phyloP scores from a whole-genome alignment of 371 early-diverging fungal species.

The Mucor mucedo region DNA sequence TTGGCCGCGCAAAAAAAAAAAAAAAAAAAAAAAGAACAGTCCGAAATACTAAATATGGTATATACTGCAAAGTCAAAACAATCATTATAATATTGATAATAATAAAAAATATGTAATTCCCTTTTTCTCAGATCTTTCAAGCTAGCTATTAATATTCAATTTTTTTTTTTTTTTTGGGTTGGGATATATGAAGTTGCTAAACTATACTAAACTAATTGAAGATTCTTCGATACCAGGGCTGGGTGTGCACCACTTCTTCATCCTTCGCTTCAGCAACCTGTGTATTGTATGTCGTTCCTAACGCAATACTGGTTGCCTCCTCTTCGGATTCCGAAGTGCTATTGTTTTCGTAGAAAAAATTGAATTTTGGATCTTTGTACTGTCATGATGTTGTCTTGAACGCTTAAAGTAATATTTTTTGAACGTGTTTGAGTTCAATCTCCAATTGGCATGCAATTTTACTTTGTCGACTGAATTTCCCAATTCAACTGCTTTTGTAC shows the following conservation, averaged over 20 bases:
- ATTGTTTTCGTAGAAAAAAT: conserved; percentile 21
- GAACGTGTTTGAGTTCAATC: too few relatives aligned
- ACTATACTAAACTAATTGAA: background rate
- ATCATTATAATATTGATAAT: too few relatives aligned
- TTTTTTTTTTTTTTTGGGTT: conserved; percentile 6
- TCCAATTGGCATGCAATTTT: too few relatives aligned
- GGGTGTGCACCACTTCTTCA: conserved; percentile 14
- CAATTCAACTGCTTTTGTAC: too few relatives aligned
- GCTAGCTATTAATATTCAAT: background rate
- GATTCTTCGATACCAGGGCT: conserved; percentile 8
- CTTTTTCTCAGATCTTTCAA: conserved; percentile 4
- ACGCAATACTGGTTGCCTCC: conserved; percentile 19
- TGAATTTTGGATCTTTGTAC: background rate
- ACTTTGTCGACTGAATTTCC: too few relatives aligned
- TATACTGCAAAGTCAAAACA: too few relatives aligned
- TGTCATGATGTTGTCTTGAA: background rate
- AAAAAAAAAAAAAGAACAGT: too few relatives aligned
- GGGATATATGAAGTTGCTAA: background rate
- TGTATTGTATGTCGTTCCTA: conserved; percentile 24
- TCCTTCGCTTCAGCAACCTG: conserved; percentile 14
- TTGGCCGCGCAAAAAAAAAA: too few relatives aligned
- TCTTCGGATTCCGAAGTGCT: conserved; percentile 13
- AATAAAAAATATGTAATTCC: too few relatives aligned
- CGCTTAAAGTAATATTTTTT: background rate
- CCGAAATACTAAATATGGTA: too few relatives aligned